These are phyloP conservation scores for Plasmodium inui DNA, from an alignment of 169 alveolate genomes.

Conservation along the genomic window DNA sequence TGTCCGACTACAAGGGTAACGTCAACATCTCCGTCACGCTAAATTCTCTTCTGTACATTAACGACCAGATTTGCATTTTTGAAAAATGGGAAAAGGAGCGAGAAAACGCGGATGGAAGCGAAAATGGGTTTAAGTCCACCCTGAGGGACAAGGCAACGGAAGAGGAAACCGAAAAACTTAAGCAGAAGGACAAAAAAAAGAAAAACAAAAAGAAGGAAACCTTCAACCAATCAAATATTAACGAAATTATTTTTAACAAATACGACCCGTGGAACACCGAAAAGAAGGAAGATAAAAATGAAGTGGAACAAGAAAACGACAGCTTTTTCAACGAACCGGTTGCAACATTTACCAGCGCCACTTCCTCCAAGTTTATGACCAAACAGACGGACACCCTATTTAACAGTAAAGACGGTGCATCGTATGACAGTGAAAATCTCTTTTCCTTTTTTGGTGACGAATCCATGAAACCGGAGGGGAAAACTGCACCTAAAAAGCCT, in stretches of 20 bases:
- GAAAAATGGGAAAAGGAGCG: constrained; percentile 14
- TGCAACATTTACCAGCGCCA: background rate
- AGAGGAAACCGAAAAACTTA: constrained; percentile 4
- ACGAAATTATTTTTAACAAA: constrained; percentile 68
- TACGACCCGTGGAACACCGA: constrained; percentile 76
- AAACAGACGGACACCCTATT: background rate
- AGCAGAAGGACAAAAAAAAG: constrained; percentile 42
- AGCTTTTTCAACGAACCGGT: constrained; percentile 1
- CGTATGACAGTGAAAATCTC: constrained; percentile 23
- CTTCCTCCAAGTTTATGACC: background rate
- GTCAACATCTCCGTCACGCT: constrained; percentile 48
- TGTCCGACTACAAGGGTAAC: constrained; percentile 71
- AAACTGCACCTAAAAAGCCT: background rate
- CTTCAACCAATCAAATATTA: background rate
- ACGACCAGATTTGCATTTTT: constrained; percentile 66
- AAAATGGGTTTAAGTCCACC: background rate
- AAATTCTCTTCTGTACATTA: constrained; percentile 67
- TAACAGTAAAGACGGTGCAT: background rate
- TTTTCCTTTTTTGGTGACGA: constrained; percentile 48
- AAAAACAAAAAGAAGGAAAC: constrained; percentile 44
- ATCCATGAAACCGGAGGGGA: background rate
- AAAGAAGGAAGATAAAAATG: constrained; percentile 3
- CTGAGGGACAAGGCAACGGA: background rate
- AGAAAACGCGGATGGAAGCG: background rate
- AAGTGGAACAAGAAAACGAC: background rate